phyloP scores from a whole-genome alignment of 805 yeast genomes.

The Monosporozyma aerobia region DNA sequence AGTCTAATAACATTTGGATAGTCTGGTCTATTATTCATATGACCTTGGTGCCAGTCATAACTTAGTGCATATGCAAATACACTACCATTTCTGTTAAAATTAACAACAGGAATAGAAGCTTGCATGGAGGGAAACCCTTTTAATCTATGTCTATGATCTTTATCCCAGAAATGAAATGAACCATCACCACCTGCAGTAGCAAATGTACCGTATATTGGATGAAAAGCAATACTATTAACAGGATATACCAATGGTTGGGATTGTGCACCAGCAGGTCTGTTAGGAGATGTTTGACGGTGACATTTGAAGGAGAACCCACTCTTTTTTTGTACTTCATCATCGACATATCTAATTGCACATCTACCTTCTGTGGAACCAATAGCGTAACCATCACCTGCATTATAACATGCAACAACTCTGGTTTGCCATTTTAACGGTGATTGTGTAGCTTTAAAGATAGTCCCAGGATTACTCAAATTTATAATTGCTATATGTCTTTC shows the following conservation, averaged over 20 bases:
- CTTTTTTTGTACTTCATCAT: constrained; percentile 64
- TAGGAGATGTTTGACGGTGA: constrained; percentile 55
- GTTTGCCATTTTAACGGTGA: constrained; percentile 90
- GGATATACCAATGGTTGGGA: constrained; percentile 65
- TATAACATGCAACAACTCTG: constrained; percentile 70
- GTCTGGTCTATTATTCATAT: constrained; percentile 64
- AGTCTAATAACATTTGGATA: constrained; percentile 68
- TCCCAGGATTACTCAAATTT: constrained; percentile 74
- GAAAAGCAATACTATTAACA: constrained; percentile 73
- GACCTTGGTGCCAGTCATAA: constrained; percentile 95
- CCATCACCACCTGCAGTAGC: constrained; percentile 95
- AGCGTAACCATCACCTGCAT: constrained; percentile 89
- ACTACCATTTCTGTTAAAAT: constrained; percentile 74
- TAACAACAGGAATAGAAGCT: constrained; percentile 63
- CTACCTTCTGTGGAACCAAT: constrained; percentile 92
- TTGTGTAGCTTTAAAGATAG: constrained; percentile 59
- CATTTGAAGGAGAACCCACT: constrained; percentile 87
- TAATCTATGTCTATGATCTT: constrained; percentile 79
- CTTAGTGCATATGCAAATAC: constrained; percentile 86
- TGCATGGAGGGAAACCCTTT: constrained; percentile 65
- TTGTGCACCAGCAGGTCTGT: constrained; percentile 39
- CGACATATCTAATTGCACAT: constrained; percentile 88
- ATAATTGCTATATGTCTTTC: constrained; percentile 73
- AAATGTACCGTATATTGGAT: constrained; percentile 85
- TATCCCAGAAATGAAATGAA: constrained; percentile 90